Evolutionary conservation across 176 grass and related monocot genomes (phyloP).

Genomic region (Oryza nivara): DNA sequence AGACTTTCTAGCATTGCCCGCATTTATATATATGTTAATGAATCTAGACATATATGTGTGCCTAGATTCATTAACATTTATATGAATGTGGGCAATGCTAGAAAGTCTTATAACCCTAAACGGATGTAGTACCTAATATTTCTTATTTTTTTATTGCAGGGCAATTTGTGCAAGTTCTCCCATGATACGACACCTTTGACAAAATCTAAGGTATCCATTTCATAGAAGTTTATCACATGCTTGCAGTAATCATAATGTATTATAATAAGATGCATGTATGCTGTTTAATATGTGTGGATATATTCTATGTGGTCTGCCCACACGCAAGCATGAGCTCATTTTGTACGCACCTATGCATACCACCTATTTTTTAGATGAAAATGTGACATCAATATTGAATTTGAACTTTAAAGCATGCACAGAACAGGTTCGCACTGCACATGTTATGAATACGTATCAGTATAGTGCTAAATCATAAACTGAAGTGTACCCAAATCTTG

Average conservation of each 20-base stretch:
- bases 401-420: background rate
- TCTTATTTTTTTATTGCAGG: conserved; percentile 60
- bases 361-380: conserved; percentile 14
- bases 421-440: background rate
- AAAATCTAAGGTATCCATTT: conserved; percentile 75
- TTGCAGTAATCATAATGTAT: conserved; percentile 12
- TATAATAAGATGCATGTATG: conserved; percentile 27
- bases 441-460: conserved; percentile 2
- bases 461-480: conserved; percentile 13
- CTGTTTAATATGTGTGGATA: background rate
- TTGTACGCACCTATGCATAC: background rate
- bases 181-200: conserved; percentile 85
- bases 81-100: too few relatives aligned
- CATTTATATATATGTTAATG: too few relatives aligned
- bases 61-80: too few relatives aligned
- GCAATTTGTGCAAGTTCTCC: conserved; percentile 81
- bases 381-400: background rate
- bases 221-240: conserved; percentile 7
- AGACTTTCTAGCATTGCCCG: too few relatives aligned
- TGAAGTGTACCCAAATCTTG: conserved; percentile 15
- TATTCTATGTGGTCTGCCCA: background rate
- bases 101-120: too few relatives aligned
- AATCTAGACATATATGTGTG: too few relatives aligned
- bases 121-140: background rate
- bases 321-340: background rate